Base-by-base conservation (phyloP, 2,329 filamentous ascomycete species). In the Fusarium albosuccineum region DNA sequence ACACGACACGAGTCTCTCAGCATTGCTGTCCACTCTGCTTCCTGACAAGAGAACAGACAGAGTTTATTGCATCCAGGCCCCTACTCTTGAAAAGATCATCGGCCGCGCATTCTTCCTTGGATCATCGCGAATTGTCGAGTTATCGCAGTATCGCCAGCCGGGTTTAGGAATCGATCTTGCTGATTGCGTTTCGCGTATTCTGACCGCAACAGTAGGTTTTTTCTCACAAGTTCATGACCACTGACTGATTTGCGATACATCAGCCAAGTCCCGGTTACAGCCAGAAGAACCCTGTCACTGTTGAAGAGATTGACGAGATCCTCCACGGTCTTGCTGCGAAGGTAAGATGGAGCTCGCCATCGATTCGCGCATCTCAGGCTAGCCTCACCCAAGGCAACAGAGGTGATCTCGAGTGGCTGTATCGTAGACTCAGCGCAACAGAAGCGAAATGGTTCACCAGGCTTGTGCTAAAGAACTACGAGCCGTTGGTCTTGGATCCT, bases 391-490 rank as follows among this genome's bases (percentile, higher is more conserved):
- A 59, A 51, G 50, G 69, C 40, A 81, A 70, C 72, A 86, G 73
- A 77, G 77, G 80, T 5, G 75, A 83, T 4, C 76, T 95, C 1
- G 82, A 82, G 17, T 74, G 76, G 0, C 74, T 94, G 1, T 92
- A 91, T 71, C 81, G 79, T 30, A 85, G 87, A 8, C 74, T 93
- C 9, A 82, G 82, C 45, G 87, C 92, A 4, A 82, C 83, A 42
- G 92, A 97, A 74, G 91, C 90, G 5, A 97, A 97, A 79, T 97
- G 94, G 94, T 83, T 97, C 10, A 92, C 92, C 0, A 86, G 94
- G 4, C 81, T 97, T 30, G 83, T 97, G 6, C 81, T 97, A 29
- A 96, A 97, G 74, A 86, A 90, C 65, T 92, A 90, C 61, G 83
- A 85, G n/a, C 91, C 91, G 0, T 82, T 94, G 0, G 75, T 85